Conservation (phyloP, 2,329 filamentous ascomycete species). For the Emergomyces orientalis region DNA sequence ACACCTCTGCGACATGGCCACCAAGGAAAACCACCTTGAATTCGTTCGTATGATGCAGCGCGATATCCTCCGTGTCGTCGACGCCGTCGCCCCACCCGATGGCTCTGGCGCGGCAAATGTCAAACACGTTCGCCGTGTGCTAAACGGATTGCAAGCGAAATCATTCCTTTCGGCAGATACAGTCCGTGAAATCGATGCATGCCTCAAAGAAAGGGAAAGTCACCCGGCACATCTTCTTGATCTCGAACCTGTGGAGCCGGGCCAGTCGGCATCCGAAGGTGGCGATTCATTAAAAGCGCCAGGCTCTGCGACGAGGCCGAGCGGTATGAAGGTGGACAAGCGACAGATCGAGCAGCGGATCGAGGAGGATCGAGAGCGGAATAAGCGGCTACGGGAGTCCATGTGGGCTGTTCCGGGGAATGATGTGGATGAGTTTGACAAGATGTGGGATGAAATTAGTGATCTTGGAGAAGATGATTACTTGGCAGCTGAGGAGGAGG, state of each 20-base stretch:
- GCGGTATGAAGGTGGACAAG: constrained; percentile 59
- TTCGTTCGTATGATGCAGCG: constrained; percentile 93
- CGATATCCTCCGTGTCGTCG: constrained; percentile 83
- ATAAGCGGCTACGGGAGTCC: constrained; percentile 82
- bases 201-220: constrained; percentile 68
- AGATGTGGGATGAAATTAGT: constrained; percentile 78
- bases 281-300: constrained; percentile 20
- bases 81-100: constrained; percentile 80
- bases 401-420: constrained; percentile 78
- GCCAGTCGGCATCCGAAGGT: constrained; percentile 21
- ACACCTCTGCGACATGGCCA: constrained; percentile 78
- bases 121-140: constrained; percentile 77
- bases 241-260: constrained; percentile 27
- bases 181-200: constrained; percentile 70
- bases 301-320: constrained; percentile 17
- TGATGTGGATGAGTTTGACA: constrained; percentile 62
- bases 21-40: constrained; percentile 63
- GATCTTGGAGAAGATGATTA: constrained; percentile 83
- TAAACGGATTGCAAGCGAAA: constrained; percentile 61
- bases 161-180: constrained; percentile 64
- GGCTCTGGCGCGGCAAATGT: constrained; percentile 87
- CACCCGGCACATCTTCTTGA: constrained; percentile 51
- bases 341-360: constrained; percentile 90
- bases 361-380: constrained; percentile 89
- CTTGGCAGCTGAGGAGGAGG: constrained; percentile 65